Evolutionary conservation across 2,329 filamentous ascomycete genomes (phyloP).

Genomic region (Dothiorella sarmentorum): DNA sequence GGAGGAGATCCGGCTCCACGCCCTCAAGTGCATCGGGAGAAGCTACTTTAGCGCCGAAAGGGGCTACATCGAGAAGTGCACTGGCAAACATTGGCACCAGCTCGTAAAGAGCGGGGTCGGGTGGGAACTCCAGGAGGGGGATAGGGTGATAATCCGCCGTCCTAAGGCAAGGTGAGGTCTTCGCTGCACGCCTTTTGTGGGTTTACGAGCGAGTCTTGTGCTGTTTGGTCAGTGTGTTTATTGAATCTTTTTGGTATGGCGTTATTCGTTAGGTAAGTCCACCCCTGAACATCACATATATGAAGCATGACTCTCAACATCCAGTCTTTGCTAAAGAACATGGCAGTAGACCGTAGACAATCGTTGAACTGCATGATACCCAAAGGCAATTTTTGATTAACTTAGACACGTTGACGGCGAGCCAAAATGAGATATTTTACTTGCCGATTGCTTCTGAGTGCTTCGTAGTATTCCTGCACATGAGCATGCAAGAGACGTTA

Average conservation of each 20-base stretch:
- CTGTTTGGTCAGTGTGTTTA: not conserved
- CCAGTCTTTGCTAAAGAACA: too few relatives aligned
- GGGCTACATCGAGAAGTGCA: constrained; percentile 64
- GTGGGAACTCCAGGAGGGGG: constrained; percentile 71
- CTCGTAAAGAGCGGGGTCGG: constrained; percentile 72
- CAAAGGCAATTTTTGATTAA: too few relatives aligned
- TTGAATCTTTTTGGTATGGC: constrained; percentile 4
- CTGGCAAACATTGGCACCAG: constrained; percentile 68
- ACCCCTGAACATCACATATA: constrained; percentile 3
- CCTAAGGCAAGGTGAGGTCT: constrained; percentile 41
- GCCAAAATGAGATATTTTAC: too few relatives aligned
- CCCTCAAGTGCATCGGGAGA: constrained; percentile 81
- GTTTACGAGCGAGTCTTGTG: too few relatives aligned
- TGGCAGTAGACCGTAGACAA: too few relatives aligned
- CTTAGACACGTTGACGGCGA: too few relatives aligned
- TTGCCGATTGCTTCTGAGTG: too few relatives aligned
- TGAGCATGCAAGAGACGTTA: too few relatives aligned
- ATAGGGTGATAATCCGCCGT: constrained; percentile 72
- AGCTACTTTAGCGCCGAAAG: constrained; percentile 73
- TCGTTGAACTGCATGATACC: too few relatives aligned
- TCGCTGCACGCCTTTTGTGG: too few relatives aligned
- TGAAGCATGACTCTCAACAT: too few relatives aligned
- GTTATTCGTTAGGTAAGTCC: constrained; percentile 1
- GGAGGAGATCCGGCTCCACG: constrained; percentile 67
- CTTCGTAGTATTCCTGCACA: too few relatives aligned